Evolutionary conservation across 257 asterid species (phyloP), one percentile per base, ranked within the genome.

Genomic region (Jasminum sambac): DNA sequence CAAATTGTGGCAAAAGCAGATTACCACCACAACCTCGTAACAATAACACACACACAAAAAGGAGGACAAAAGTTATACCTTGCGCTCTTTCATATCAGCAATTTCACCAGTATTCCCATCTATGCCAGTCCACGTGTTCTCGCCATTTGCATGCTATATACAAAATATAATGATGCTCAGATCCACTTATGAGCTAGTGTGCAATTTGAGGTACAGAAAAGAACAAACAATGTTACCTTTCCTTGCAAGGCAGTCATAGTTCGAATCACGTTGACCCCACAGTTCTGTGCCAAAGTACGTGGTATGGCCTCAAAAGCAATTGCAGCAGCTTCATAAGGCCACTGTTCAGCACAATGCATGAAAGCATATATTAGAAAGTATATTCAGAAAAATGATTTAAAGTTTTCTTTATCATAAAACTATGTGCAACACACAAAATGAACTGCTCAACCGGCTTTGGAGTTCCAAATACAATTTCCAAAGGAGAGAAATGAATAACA

Each of bases 251-350:
- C 93, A 75, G 98, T 95, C 98, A 91, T 95, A 11, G 86, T 91
- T 11, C 99, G 89, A 70, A 95, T 89, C 69, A 95, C 97, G 77
- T 91, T 91, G 63, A 95, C 96, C 39, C 99, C 99, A 66, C 99
- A 95, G 84, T 95, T 95, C 85, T 95, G 99, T 41, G 95, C 96
- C 82, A 95, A 81, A 72, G 99, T 95, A 80, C 96, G 88, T 24
- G 99, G 99, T 72, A 93, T 93, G 71, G 98, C 95, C 82, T 93
- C 98, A 74, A 93, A 93, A 74, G 98, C 98, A 48, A 89, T 78
- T 55, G 98, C 98, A 73, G 97, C 98, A 74, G 97, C 97, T 90
- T 93, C 98, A 82, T 93, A 93, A 50, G 98, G 97, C 98, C 98
- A 93, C 98, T 90, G 84, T 77, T 67, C 36, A 76, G 16, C 65